Base-by-base conservation (phyloP, 441 rosid genomes). In the Daphne laureola region DNA sequence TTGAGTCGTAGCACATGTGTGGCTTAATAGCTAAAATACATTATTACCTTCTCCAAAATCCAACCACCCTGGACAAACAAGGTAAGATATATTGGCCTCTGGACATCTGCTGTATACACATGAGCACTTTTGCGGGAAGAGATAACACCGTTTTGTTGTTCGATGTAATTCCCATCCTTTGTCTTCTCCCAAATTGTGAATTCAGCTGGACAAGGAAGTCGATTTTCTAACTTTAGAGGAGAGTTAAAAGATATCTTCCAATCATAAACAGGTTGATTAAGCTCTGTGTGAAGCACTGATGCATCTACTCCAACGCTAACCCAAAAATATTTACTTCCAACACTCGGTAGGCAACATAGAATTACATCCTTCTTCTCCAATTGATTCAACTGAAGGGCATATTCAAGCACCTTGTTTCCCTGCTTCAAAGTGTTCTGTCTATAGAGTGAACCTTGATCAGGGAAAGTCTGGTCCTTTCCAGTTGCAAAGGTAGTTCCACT, bases 351-450 rank as follows among this genome's bases (percentile, higher is more conserved):
- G 68, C 92, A 88, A 60, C 68, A 75, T 65, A 86, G 67, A 55
- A 94, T 84, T 72, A 84, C 69, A 82, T 94, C 99, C 69, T 90
- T 94, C 83, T 90, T 88, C 79, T 94, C 96, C 41, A 94, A 88
- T 75, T 75, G 86, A 71, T 78, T 82, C 74, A 94, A 67, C 73
- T 70, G 80, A 61, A 94, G 84, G 52, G 79, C 64, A 67, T 60
- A 75, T 40, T 73, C 63, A 48, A 88, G 65, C 54, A 53, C 26
- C 66, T 66, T 88, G 61, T 67, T 84, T 69, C 82, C 88, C 61
- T 76, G 88, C 73, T 76, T 86, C 67, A 67, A 54, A 45, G 82
- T 69, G 69, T 66, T 76, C 74, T 93, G 91, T 67, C 79, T 82
- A 64, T 74, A 62, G 46, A 75, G 77, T 64, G 77, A 61, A 45